phyloP scores from a whole-genome alignment of 2,329 filamentous ascomycete species.

The Epichloe festucae region DNA sequence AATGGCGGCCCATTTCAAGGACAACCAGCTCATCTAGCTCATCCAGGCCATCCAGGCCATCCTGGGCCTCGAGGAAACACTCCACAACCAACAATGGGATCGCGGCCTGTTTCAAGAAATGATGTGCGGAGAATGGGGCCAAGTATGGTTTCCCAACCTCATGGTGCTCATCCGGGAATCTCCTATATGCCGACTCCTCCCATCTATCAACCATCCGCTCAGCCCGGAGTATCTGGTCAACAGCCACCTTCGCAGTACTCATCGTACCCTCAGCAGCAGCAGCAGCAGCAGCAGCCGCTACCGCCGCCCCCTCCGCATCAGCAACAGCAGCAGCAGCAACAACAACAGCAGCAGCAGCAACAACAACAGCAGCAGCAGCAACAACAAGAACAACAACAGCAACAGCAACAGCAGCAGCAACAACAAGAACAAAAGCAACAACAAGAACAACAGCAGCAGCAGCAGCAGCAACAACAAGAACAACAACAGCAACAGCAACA shows the following conservation, averaged over 20 bases:
- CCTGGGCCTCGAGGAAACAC: constrained; percentile 56
- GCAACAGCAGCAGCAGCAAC: constrained; percentile 10
- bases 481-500: neutral
- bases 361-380: constrained; percentile 23
- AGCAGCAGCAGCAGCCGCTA: constrained; percentile 21
- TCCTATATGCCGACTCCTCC: constrained; percentile 76
- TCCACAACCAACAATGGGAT: constrained; percentile 62
- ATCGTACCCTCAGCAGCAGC: constrained; percentile 23
- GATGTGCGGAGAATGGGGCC: constrained; percentile 64
- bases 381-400: constrained; percentile 12
- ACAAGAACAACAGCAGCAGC: neutral
- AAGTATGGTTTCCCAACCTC: constrained; percentile 56
- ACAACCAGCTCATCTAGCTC: constrained; percentile 23
- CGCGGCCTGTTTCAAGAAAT: constrained; percentile 59
- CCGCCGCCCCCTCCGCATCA: neutral
- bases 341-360: constrained; percentile 19
- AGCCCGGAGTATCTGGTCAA: constrained; percentile 18
- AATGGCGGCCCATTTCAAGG: constrained; percentile 61
- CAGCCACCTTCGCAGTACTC: constrained; percentile 28
- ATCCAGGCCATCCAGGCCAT: constrained; percentile 22
- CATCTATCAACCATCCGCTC: constrained; percentile 50
- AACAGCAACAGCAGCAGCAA: constrained; percentile 17
- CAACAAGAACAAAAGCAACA: neutral
- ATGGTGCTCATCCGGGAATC: constrained; percentile 48
- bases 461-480: rapidly evolving